phyloP scores from a whole-genome alignment of 345 rosid species.

The Pistacia vera region DNA sequence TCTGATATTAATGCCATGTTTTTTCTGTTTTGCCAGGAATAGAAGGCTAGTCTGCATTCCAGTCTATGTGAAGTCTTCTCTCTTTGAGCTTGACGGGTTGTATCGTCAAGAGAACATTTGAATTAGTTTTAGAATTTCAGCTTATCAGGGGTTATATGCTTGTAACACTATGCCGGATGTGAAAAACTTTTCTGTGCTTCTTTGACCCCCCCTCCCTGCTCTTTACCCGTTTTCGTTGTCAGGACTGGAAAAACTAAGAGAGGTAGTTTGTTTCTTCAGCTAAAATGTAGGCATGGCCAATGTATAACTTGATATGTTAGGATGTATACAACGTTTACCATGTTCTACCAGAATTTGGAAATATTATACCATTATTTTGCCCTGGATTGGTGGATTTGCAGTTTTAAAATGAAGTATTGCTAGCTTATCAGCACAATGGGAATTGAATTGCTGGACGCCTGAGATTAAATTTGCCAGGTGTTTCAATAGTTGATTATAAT shows the following conservation, averaged over 20 bases:
- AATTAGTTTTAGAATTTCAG: neutral
- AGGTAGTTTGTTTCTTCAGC: neutral
- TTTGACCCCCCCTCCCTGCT: neutral
- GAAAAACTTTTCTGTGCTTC: neutral
- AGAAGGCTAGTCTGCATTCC: neutral
- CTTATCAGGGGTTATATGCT: too few relatives aligned
- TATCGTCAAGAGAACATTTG: neutral
- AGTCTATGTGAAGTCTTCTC: neutral
- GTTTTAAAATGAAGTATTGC: neutral
- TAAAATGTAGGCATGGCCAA: constrained; percentile 1
- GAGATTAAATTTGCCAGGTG: neutral
- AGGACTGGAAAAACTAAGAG: neutral
- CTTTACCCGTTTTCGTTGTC: neutral
- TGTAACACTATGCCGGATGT: neutral
- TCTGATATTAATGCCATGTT: constrained; percentile 8
- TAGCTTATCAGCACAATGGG: neutral
- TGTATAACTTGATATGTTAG: neutral
- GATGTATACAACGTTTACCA: neutral
- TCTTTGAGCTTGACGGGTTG: neutral
- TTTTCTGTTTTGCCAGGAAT: constrained; percentile 21
- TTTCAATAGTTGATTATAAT: too few relatives aligned
- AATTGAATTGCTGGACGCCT: neutral
- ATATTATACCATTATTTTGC: neutral
- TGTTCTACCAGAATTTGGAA: constrained; percentile 2
- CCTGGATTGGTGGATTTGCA: neutral